Evolutionary conservation across 1,284 basidiomycete species (phyloP), one percentile per base, ranked within the genome.

Genomic region (Sporisorium scitamineum): DNA sequence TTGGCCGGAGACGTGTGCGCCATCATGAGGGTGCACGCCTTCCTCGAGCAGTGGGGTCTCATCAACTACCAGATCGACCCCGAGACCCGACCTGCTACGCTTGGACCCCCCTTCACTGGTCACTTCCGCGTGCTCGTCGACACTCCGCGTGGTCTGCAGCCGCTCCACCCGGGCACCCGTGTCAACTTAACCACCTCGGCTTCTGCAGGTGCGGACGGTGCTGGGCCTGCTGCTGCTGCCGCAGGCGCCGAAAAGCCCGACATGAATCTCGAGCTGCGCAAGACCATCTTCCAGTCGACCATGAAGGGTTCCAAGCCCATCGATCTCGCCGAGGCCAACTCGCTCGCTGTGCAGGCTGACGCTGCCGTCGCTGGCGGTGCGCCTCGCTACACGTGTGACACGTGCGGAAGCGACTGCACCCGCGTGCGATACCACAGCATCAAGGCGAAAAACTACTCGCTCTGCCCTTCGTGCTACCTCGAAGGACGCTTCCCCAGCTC

Each of bases 41-140:
- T 99, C 86, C 89, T 99, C 45, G 97, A 99, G 86, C 96, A 98
- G 85, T 99, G 96, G 96, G 96, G 97, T 0, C 88, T 99, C 67
- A 92, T 99, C 85, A 99, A 99, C 88, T 99, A 99, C 85, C 96
- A 99, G 95, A 94, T 99, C 81, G 96, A 99, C 88, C 95, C 95
- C 37, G 96, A 98, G 83, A 92, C 94, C 67, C 90, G 95, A 61
- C 97, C 96, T 7, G 93, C 96, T 1, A 90, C 95, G 0, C 90
- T 99, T 13, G 95, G 93, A 9, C 97, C 96, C 29, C 97, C 97
- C 26, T 99, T 98, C 86, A 99, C 96, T 0, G 96, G 97, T 34
- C 96, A 99, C 86, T 99, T 97, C 90, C 92, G 96, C 68, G 94
- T 99, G 79, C 92, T 97, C 52, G 91, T 99, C 78, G 97, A 99